Percentiles rank a stretch among this genome's conserved stretches.
Conservation (phyloP, 768 basidiomycete species). For the Tricholoma hemisulphureum region DNA sequence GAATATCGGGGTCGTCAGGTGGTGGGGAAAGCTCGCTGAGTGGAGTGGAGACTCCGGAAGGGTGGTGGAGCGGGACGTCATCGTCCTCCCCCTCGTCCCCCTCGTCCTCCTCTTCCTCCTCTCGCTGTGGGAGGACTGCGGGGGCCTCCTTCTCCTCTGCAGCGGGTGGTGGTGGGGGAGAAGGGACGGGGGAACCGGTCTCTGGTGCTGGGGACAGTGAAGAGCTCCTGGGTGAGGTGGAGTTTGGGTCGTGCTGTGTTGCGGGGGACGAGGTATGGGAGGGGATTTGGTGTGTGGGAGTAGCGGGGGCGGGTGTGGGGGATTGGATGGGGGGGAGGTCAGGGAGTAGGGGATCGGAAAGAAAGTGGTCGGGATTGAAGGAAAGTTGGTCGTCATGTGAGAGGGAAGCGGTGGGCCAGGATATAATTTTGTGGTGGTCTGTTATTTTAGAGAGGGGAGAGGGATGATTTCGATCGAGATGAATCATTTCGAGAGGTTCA, state of each 20-base stretch:
- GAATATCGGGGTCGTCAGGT: conserved; percentile 45
- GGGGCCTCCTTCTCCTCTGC: conserved; percentile 27
- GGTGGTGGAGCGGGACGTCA: conserved; percentile 22
- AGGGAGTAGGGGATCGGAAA: conserved; percentile 20
- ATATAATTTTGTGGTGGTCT: conserved; percentile 15
- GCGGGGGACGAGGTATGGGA: conserved; percentile 22
- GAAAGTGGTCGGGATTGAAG: conserved; percentile 20
- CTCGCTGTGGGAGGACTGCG: conserved; percentile 18
- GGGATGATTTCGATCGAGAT: conserved; percentile 52
- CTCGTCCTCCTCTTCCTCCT: conserved; percentile 23
- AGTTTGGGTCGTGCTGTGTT: conserved; percentile 24
- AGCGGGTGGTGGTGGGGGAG: conserved; percentile 20
- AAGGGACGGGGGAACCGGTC: conserved; percentile 35
- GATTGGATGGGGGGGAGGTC: background rate
- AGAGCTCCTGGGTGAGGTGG: conserved; percentile 43
- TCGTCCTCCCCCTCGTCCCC: too few species aligned
- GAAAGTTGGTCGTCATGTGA: conserved; percentile 11
- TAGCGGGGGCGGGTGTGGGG: conserved; percentile 17
- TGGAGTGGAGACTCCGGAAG: conserved; percentile 64
- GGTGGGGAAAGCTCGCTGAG: conserved; percentile 76
- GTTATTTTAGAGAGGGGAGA: conserved; percentile 25
- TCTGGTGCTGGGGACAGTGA: conserved; percentile 58
- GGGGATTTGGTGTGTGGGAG: conserved; percentile 20
- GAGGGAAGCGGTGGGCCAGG: conserved; percentile 9
- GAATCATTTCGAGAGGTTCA: conserved; percentile 43